Evolutionary conservation across 2,329 filamentous ascomycete species (phyloP).

Genomic region (Exophiala mesophila): DNA sequence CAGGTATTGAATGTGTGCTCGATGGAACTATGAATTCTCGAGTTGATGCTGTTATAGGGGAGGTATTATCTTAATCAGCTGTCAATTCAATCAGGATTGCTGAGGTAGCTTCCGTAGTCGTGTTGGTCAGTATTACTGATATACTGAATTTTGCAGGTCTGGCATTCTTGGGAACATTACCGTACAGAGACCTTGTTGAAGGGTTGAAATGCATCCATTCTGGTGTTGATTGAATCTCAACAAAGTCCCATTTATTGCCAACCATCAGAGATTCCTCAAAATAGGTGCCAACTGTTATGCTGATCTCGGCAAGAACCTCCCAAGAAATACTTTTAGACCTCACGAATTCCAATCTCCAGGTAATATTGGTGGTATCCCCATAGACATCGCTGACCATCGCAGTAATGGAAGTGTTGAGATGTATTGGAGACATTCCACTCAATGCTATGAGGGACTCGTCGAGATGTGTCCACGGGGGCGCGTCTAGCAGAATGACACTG

Average conservation of each 20-base stretch:
- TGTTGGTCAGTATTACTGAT: conserved; percentile 9
- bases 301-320: conserved; percentile 41
- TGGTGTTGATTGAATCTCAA: conserved; percentile 2
- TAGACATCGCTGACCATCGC: conserved; percentile 57
- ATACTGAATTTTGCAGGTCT: conserved; percentile 3
- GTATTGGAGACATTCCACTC: conserved; percentile 56
- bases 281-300: conserved; percentile 45
- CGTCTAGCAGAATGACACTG: conserved; percentile 51
- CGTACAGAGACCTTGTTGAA: conserved; percentile 10
- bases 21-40: too few relatives aligned
- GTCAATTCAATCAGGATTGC: background rate
- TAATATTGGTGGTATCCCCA: conserved; percentile 55
- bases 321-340: conserved; percentile 36
- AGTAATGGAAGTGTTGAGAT: conserved; percentile 58
- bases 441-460: conserved; percentile 59
- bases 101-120: conserved; percentile 5
- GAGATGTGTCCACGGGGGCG: conserved; percentile 62
- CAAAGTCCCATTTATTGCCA: conserved; percentile 4
- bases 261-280: conserved; percentile 31
- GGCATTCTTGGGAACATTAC: conserved; percentile 5
- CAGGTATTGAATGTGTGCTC: too few relatives aligned
- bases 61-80: background rate
- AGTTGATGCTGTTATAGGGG: background rate
- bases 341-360: conserved; percentile 45
- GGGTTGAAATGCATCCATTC: conserved; percentile 17